These are phyloP conservation scores for Yarrowia keelungensis DNA, from an alignment of 805 yeast genomes.

Conservation along the genomic window DNA sequence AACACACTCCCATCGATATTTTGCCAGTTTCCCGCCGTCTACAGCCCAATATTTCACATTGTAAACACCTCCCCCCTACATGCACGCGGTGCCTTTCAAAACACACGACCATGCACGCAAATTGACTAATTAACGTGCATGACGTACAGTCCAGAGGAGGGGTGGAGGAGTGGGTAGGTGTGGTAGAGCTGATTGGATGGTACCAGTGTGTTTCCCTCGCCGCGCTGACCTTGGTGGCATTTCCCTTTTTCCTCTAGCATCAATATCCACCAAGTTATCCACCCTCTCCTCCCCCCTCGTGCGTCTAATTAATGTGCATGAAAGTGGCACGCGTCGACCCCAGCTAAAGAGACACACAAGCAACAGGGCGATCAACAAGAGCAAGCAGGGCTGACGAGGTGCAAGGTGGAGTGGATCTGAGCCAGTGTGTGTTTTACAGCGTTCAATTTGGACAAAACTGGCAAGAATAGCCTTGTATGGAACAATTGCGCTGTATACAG, in stretches of 20 bases:
- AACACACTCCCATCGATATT: no score
- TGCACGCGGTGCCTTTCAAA: conserved; percentile 20
- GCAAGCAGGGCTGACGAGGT: not conserved
- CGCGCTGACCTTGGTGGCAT: not conserved
- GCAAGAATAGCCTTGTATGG: no score
- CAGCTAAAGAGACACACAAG: not conserved
- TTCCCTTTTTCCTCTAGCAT: not conserved
- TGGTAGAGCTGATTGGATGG: not conserved
- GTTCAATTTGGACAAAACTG: no score
- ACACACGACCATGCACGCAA: conserved; percentile 37
- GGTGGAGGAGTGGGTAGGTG: no score
- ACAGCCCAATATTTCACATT: not conserved
- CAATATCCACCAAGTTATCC: not conserved
- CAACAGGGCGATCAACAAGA: conserved; percentile 2
- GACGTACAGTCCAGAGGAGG: not conserved
- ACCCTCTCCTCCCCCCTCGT: not conserved
- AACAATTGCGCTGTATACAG: no score
- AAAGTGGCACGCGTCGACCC: conserved; percentile 24
- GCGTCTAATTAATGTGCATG: conserved; percentile 35
- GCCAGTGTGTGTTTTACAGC: no score
- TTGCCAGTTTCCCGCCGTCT: no score
- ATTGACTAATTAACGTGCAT: conserved; percentile 34
- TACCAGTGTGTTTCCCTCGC: no score
- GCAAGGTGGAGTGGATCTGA: no score
- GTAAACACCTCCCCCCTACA: not conserved